Base-by-base conservation (phyloP, 257 asterid species). In the Galeopsis tetrahit region DNA sequence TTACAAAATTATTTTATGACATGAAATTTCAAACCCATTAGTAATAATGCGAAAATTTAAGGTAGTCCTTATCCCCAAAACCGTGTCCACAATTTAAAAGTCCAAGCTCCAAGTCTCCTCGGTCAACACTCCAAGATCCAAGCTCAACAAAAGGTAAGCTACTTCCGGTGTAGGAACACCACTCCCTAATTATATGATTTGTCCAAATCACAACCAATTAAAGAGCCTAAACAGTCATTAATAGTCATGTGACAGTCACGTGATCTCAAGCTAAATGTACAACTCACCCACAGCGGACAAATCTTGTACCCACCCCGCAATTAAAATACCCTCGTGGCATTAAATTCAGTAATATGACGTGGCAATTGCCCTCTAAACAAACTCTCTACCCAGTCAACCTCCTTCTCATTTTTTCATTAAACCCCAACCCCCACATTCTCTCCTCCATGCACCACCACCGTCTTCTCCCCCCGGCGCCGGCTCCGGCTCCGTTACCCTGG, bases 341-440 rank as follows among this genome's bases (percentile, higher is more conserved):
- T 77, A 81, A 85, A 79, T 83, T 85, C 82, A 80, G 83, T 10
- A 78, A 76, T 48, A 56, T 79, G 84, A 85, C 82, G 84, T 78
- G 90, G 84, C 85, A 73, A 62, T 42, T 68, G 55, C 68, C 48
- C 69, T 40, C 68, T 46, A 43, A 70, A 65, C 72, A 74, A 70
- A 52, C 74, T 66, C 74, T 43, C 62, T 34, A 73, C 64, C 52
- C 57, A 68, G 85, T 82, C 85, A 78, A 82, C 84, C 10, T 68
- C 69, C 60, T 7, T 66, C 46, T 63, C 71, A 58, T 65, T 56
- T 64, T 69, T 42, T 83, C 68, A 60, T 38, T 74, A 73, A 69
- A 76, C 76, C 78, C 83, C 78, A 40, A 40, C 11, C 1, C 35
- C 55, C 80, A n/a, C 49, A 15, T 3, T 10, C 40, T n/a, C 53